A percentile compares a stretch with the other conserved stretches of the same genome.
Conservation (phyloP, 1,284 basidiomycete species). For the Heterobasidion irregulare region DNA sequence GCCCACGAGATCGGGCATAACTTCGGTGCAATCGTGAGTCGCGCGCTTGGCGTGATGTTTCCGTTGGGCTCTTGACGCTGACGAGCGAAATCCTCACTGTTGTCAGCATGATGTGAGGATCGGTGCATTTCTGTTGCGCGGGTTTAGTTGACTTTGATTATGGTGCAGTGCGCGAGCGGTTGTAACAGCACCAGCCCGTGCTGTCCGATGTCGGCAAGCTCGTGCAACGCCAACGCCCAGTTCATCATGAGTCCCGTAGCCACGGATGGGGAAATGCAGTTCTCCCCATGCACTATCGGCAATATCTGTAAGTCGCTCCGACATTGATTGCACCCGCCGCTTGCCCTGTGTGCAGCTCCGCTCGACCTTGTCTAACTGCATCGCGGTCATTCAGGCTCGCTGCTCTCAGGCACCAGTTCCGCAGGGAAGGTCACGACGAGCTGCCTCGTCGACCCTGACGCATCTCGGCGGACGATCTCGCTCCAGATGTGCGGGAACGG, state of each 20-base stretch:
- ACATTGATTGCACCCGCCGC: neutral
- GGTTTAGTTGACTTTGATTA: neutral
- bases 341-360: neutral
- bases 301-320: constrained; percentile 65
- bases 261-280: constrained; percentile 52
- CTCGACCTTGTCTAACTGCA: neutral
- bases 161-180: constrained; percentile 50
- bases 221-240: constrained; percentile 59
- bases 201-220: constrained; percentile 58
- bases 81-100: neutral
- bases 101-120: constrained; percentile 49
- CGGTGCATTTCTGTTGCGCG: neutral
- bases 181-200: constrained; percentile 54
- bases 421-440: constrained; percentile 40
- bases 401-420: constrained; percentile 36
- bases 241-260: constrained; percentile 84
- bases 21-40: constrained; percentile 82
- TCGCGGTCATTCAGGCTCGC: constrained; percentile 37
- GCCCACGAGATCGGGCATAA: constrained; percentile 89
- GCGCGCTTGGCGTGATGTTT: neutral
- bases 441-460: constrained; percentile 55
- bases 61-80: neutral
- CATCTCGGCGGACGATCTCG: constrained; percentile 37
- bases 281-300: constrained; percentile 78
- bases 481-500: constrained; percentile 77